Percentiles rank a stretch among this genome's conserved stretches.
These are phyloP conservation scores for Neckera pumila DNA, from an alignment of 225 moss, liverwort and hornwort genomes.

Conservation along the genomic window DNA sequence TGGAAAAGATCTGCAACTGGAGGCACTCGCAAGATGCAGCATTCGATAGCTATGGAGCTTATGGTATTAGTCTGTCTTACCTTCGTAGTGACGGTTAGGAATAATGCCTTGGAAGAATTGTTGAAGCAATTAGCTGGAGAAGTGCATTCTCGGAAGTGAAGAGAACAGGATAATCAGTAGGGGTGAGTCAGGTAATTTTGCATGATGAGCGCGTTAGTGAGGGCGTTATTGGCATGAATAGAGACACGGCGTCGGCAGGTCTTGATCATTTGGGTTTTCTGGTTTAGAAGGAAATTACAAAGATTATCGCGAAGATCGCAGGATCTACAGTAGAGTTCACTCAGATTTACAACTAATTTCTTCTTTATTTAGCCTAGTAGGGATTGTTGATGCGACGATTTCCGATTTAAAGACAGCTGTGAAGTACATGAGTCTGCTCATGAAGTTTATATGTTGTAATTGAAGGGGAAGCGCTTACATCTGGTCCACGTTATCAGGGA, in stretches of 20 bases:
- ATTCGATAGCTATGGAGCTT: not conserved
- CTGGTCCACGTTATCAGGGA: not conserved
- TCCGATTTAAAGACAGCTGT: not conserved
- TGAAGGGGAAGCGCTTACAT: not conserved
- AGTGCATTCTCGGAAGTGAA: not conserved
- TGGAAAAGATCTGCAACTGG: not conserved
- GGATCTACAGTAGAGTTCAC: not conserved
- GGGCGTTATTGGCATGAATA: not conserved
- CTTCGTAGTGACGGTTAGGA: not conserved
- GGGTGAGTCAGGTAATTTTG: not conserved
- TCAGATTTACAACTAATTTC: not conserved
- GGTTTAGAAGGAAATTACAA: not conserved
- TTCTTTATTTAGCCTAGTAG: not conserved
- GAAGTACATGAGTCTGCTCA: not conserved
- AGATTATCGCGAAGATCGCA: not conserved
- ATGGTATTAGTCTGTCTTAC: not conserved
- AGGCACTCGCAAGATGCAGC: not conserved
- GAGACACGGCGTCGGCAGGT: not conserved
- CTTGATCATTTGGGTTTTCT: not conserved
- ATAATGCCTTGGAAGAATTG: not conserved
- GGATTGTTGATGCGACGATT: not conserved
- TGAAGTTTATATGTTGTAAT: not conserved
- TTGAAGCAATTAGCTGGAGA: not conserved
- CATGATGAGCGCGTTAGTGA: not conserved
- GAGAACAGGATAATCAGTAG: not conserved